A percentile compares a stretch with the other conserved stretches of the same genome.
phyloP scores from a whole-genome alignment of 805 yeast species.

The Kodamaea kaohsiungensis region DNA sequence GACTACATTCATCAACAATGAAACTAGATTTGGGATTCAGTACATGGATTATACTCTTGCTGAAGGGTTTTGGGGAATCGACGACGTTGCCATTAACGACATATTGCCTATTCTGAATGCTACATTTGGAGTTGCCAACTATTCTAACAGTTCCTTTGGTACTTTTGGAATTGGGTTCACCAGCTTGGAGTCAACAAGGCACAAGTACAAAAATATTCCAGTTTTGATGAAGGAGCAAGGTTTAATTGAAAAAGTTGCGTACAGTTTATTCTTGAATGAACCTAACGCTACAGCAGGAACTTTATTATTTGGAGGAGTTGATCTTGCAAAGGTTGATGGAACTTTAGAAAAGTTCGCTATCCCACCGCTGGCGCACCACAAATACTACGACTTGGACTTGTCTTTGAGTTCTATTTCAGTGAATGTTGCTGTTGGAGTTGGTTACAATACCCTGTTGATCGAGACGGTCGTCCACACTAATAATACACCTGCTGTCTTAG shows the following conservation, averaged over 20 bases:
- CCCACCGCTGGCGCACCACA: slow-evolving; percentile 9
- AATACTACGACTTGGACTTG: slow-evolving; percentile 18
- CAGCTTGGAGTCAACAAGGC: slow-evolving; percentile 11
- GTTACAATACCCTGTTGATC: not conserved
- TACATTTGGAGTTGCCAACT: slow-evolving; percentile 19
- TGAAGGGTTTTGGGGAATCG: slow-evolving; percentile 48
- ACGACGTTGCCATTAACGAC: slow-evolving; percentile 16
- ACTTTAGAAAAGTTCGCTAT: slow-evolving; percentile 22
- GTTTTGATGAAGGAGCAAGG: slow-evolving; percentile 28
- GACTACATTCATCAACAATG: slow-evolving; percentile 13
- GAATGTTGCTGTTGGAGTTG: not conserved
- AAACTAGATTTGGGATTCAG: slow-evolving; percentile 30
- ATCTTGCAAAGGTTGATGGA: slow-evolving; percentile 24
- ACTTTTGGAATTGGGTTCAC: slow-evolving; percentile 21
- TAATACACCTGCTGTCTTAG: slow-evolving; percentile 46
- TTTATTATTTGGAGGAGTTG: slow-evolving; percentile 32
- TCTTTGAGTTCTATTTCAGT: slow-evolving; percentile 14
- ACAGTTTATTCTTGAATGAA: slow-evolving; percentile 27
- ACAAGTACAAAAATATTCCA: slow-evolving; percentile 44
- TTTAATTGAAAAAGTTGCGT: slow-evolving; percentile 22
- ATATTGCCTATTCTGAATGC: slow-evolving; percentile 10
- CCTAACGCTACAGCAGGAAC: slow-evolving; percentile 20
- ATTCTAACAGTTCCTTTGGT: slow-evolving; percentile 16
- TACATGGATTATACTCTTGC: slow-evolving; percentile 54
- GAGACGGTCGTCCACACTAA: not conserved